Evolutionary conservation across 192 early-diverging fungal species (phyloP).

Genomic region (Martensiomyces pterosporus): DNA sequence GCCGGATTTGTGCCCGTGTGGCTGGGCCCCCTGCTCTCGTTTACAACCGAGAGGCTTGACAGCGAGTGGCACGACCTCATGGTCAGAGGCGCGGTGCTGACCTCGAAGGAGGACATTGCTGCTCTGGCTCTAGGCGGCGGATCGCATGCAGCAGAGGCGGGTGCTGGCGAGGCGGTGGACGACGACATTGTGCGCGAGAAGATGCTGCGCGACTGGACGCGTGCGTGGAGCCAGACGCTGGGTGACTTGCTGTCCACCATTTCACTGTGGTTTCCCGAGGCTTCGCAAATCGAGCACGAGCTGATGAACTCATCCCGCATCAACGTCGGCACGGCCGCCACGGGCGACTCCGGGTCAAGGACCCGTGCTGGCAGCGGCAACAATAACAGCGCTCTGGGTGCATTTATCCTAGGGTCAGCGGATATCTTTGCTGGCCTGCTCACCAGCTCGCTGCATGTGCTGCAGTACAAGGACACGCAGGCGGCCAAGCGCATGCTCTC

Average conservation of each 20-base stretch:
- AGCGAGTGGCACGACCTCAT: conserved; percentile 20
- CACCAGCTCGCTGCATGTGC: conserved; percentile 2
- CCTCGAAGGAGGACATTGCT: conserved; percentile 4
- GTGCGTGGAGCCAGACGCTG: conserved; percentile 29
- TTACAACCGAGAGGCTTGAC: conserved; percentile 13
- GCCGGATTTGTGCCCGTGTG: conserved; percentile 16
- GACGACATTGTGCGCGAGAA: conserved; percentile 35
- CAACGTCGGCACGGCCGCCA: background rate
- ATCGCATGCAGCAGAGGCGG: too few species aligned
- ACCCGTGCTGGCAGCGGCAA: background rate
- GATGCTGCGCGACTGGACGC: conserved; percentile 38
- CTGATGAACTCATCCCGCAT: conserved; percentile 13
- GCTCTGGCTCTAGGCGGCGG: too few species aligned
- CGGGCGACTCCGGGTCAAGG: background rate
- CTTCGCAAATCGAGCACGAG: conserved; percentile 35
- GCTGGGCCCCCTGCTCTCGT: conserved; percentile 30
- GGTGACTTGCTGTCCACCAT: conserved; percentile 12
- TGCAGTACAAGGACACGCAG: conserved; percentile 19
- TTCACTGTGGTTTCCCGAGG: conserved; percentile 17
- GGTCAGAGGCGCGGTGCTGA: background rate
- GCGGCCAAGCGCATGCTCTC: conserved; percentile 7
- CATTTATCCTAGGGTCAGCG: conserved; percentile 6
- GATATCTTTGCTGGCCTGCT: conserved; percentile 11
- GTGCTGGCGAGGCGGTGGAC: conserved; percentile 1
- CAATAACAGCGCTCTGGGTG: conserved; percentile 9